Conservation (phyloP, 495 filamentous ascomycete species). For the Viridothelium virens region DNA sequence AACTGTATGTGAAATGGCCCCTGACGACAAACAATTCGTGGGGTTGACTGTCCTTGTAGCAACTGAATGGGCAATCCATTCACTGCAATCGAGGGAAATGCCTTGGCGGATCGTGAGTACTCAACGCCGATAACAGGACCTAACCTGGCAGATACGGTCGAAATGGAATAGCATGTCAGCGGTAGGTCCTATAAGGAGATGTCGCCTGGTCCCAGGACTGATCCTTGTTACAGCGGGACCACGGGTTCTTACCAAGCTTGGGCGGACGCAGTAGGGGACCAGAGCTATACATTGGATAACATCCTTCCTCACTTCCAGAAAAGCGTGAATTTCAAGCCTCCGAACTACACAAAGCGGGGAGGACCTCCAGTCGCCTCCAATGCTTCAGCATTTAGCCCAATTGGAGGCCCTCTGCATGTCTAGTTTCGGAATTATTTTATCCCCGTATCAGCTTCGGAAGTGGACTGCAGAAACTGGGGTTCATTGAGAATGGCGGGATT, state of each 20-base stretch:
- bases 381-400: slow-evolving; percentile 31
- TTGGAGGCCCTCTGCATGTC: slow-evolving; percentile 44
- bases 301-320: slow-evolving; percentile 50
- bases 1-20: not conserved
- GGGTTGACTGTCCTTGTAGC: not conserved
- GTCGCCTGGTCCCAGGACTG: not conserved
- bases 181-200: not conserved
- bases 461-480: slow-evolving; percentile 36
- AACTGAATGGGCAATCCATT: not conserved
- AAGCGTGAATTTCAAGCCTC: slow-evolving; percentile 45
- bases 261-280: slow-evolving; percentile 50
- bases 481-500: slow-evolving; percentile 26
- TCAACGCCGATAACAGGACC: not conserved
- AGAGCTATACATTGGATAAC: slow-evolving; percentile 46
- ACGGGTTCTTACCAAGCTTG: slow-evolving; percentile 43
- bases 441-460: slow-evolving; percentile 35
- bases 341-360: slow-evolving; percentile 28
- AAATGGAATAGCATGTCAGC: slow-evolving; percentile 27
- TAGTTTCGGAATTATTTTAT: slow-evolving; percentile 44
- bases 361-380: slow-evolving; percentile 28
- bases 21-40: not conserved
- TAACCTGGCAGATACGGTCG: not conserved
- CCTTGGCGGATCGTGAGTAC: slow-evolving; percentile 22
- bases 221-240: slow-evolving; percentile 27
- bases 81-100: slow-evolving; percentile 19